Conservation (phyloP, 1,139 yeast species). For the Geotrichum fermentans region DNA sequence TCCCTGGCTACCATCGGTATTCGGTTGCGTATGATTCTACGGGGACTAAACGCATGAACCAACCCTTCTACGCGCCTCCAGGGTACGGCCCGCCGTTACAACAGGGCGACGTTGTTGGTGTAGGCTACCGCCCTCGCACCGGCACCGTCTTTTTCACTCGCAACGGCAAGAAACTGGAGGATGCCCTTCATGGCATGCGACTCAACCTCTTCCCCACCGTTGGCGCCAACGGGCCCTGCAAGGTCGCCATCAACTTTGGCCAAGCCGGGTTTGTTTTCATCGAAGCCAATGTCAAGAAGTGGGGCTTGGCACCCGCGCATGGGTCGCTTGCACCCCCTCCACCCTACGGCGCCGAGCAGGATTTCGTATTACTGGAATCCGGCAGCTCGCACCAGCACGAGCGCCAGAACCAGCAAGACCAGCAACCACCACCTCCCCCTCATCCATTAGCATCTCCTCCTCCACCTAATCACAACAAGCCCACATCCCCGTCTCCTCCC, state of each 20-base stretch:
- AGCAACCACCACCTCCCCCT: background rate
- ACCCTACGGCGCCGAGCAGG: constrained; percentile 52
- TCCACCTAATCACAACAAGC: background rate
- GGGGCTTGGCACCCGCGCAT: constrained; percentile 78
- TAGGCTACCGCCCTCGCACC: constrained; percentile 73
- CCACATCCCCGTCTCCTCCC: constrained; percentile 3
- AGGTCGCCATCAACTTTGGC: constrained; percentile 79
- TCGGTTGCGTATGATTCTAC: constrained; percentile 85
- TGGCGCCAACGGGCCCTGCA: constrained; percentile 74
- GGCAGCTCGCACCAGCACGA: constrained; percentile 19
- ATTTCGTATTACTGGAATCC: constrained; percentile 39
- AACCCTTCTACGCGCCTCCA: constrained; percentile 61
- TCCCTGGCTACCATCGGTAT: constrained; percentile 80
- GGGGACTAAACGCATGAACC: constrained; percentile 75
- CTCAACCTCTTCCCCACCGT: constrained; percentile 81
- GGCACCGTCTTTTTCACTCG: constrained; percentile 86
- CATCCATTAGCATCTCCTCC: background rate
- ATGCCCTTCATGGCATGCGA: constrained; percentile 72
- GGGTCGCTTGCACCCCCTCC: constrained; percentile 76
- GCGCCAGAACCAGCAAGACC: background rate
- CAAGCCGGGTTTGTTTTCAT: constrained; percentile 89
- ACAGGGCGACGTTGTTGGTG: constrained; percentile 88
- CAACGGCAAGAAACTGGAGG: constrained; percentile 82
- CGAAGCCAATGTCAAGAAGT: constrained; percentile 88
- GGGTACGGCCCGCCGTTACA: constrained; percentile 66